phyloP scores from a whole-genome alignment of 352 stramenopile genomes.

The Pythium sukuiense region DNA sequence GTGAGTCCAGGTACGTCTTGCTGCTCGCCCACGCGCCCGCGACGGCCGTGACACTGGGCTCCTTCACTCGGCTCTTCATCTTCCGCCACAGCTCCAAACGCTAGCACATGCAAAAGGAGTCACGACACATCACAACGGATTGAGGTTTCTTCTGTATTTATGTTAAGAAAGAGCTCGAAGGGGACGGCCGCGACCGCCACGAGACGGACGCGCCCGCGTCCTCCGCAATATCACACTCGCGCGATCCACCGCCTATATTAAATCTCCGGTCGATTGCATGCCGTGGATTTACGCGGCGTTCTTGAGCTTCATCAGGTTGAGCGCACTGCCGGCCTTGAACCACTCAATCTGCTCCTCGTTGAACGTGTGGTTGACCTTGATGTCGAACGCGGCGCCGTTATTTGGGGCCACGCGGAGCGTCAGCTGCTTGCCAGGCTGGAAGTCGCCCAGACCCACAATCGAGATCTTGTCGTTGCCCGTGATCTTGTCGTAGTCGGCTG shows the following conservation, averaged over 20 bases:
- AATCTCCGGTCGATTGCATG: conserved; percentile 12
- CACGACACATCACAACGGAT: background rate
- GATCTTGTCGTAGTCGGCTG: conserved; percentile 92
- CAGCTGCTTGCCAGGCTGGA: conserved; percentile 86
- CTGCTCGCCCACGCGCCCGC: conserved; percentile 25
- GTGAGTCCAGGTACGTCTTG: conserved; percentile 23
- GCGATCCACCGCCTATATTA: conserved; percentile 25
- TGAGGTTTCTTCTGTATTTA: conserved; percentile 30
- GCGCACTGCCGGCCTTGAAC: conserved; percentile 93
- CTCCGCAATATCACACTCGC: conserved; percentile 22
- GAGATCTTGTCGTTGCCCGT: conserved; percentile 90
- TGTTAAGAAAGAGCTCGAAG: conserved; percentile 22
- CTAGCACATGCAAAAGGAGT: background rate
- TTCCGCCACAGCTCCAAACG: conserved; percentile 11
- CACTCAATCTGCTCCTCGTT: conserved; percentile 95
- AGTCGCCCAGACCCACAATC: conserved; percentile 85
- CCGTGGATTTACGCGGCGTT: conserved; percentile 45
- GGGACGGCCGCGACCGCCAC: conserved; percentile 3
- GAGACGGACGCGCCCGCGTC: conserved; percentile 12
- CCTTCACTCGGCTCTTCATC: conserved; percentile 19
- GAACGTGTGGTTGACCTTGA: conserved; percentile 94
- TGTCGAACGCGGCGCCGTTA: conserved; percentile 73
- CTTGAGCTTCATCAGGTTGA: conserved; percentile 95
- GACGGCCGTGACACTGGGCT: conserved; percentile 19
- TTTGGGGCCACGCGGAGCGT: conserved; percentile 78